A percentile compares a stretch with the other conserved stretches of the same genome.
Conservation (phyloP, 805 yeast species). For the Hanseniaspora lindneri region DNA sequence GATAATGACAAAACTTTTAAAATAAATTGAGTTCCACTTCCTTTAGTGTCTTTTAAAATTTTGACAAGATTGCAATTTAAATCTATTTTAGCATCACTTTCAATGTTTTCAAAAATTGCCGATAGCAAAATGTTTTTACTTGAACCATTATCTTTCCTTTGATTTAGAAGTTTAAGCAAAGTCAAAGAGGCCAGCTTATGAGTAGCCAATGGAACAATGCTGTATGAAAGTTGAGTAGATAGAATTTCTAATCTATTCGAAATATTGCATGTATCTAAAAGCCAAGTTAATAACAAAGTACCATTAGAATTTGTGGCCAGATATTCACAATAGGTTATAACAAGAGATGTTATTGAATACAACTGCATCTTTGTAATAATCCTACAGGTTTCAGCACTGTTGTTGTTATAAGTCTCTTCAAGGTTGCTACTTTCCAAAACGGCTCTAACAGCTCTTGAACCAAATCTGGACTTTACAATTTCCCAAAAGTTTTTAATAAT, state of each 20-base stretch:
- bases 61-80: constrained; percentile 21
- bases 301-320: constrained; percentile 79
- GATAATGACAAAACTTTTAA: constrained; percentile 71
- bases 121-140: constrained; percentile 47
- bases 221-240: constrained; percentile 49
- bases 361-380: constrained; percentile 53
- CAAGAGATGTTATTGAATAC: constrained; percentile 60
- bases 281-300: constrained; percentile 83
- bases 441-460: constrained; percentile 89
- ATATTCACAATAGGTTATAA: constrained; percentile 65
- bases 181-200: constrained; percentile 81
- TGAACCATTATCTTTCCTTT: constrained; percentile 51
- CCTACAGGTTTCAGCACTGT: background rate
- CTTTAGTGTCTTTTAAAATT: constrained; percentile 3
- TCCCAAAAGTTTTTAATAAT: constrained; percentile 65
- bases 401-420: background rate
- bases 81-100: constrained; percentile 17
- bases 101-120: constrained; percentile 49
- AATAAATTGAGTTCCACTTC: constrained; percentile 63
- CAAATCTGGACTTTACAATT: constrained; percentile 80
- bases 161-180: constrained; percentile 62
- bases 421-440: constrained; percentile 65
- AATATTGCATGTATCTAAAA: constrained; percentile 67
- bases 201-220: constrained; percentile 52
- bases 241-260: constrained; percentile 56